phyloP scores from a whole-genome alignment of 202 grass and related monocot genomes.

The Musa balbisiana region DNA sequence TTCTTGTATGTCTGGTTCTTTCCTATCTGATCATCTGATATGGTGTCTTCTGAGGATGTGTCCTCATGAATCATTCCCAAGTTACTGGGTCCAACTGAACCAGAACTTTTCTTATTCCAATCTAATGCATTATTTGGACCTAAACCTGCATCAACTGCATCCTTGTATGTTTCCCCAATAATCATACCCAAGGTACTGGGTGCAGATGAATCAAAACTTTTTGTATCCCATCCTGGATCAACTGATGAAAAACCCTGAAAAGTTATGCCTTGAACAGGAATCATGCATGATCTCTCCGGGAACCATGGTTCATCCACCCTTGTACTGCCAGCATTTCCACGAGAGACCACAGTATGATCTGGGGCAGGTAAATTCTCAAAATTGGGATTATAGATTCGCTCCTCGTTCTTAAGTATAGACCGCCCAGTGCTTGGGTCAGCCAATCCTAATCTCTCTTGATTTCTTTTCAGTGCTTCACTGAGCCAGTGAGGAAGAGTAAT shows the following conservation, averaged over 20 bases:
- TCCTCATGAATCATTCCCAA: conserved; percentile 21
- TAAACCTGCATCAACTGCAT: conserved; percentile 20
- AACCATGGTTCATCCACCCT: background rate
- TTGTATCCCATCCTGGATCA: too few species aligned
- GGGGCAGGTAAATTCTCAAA: background rate
- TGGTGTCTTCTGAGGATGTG: conserved; percentile 47
- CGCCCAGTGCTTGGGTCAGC: background rate
- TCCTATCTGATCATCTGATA: conserved; percentile 40
- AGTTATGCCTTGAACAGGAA: background rate
- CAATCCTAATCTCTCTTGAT: background rate
- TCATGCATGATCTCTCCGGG: background rate
- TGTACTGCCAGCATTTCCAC: background rate
- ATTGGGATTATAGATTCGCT: background rate
- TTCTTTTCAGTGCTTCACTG: background rate
- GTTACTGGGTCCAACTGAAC: conserved; percentile 10
- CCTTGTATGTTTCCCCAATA: too few species aligned
- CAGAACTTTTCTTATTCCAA: conserved; percentile 29
- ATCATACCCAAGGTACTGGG: too few species aligned
- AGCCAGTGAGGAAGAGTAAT: background rate
- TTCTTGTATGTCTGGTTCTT: too few species aligned
- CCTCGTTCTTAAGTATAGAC: background rate
- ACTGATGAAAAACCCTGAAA: background rate
- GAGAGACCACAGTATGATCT: background rate
- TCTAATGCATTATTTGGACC: conserved; percentile 18
- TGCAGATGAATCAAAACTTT: too few species aligned